Base-by-base conservation (phyloP, 129 eudicot species). In the Dittrichia graveolens region DNA sequence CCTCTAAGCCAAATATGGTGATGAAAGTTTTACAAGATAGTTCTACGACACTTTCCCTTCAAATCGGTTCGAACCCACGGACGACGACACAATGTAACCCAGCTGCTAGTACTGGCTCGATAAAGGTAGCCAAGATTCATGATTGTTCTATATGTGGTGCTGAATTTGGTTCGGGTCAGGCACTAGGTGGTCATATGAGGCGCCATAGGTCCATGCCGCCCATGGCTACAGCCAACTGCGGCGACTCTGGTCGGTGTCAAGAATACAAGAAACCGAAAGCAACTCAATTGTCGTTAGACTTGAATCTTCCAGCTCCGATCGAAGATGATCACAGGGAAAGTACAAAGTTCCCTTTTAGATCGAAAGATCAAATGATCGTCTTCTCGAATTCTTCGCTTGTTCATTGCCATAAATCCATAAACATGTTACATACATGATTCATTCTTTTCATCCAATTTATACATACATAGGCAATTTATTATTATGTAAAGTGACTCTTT, bases 131-230 rank as follows among this genome's bases (percentile, higher is more conserved):
- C 46, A 89, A 81, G 83, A 75, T 92, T 73, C 98, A 92, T 52
- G 91, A 85, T 69, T 92, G 98, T 53, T 83, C 96, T 31, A 89
- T 89, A 39, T 92, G 98, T 77, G 95, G 98, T 5, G 95, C 91
- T 0, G 95, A 87, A 40, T 92, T 89, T 45, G 78, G 64, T 6
- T 92, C 95, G 0, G 98, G 98, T 10, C 98, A 92, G 57, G 98
- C 98, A 0, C 59, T 92, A 37, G 98, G 98, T 2, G 98, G 98
- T 52, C 98, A 92, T 78, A 92, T 92, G 98, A 81, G 98, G 77
- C 78, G 98, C 41, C 98, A 92, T 72, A 87, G 96, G 76, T 74
- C 76, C 74, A 71, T 73, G 74, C 31, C 31, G n/a, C 67, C 64
- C 8, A 46, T 68, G 74, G 12, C 85, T 47, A 16, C 63, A 39